Conservation (phyloP, 352 stramenopile species). For the Globisporangium irregulare region DNA sequence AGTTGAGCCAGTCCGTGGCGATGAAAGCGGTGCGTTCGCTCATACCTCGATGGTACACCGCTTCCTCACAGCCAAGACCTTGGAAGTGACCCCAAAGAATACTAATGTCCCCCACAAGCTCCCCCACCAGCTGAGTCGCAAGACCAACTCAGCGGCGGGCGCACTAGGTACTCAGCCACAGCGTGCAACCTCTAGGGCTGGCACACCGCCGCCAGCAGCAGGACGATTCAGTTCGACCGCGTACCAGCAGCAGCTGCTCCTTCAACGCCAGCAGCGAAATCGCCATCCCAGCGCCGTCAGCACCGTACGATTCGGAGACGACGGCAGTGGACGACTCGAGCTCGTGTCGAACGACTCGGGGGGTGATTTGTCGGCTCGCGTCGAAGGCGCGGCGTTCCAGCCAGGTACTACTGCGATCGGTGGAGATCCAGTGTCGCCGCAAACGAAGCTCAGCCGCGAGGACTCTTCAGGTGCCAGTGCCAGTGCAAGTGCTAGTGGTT, state of each 20-base stretch:
- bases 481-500: no score
- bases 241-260: slow-evolving; percentile 20
- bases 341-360: not conserved
- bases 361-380: not conserved
- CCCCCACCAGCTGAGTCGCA: slow-evolving; percentile 2
- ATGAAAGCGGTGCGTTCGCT: not conserved
- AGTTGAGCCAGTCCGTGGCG: not conserved
- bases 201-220: not conserved
- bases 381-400: slow-evolving; percentile 4
- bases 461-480: not conserved
- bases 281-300: slow-evolving; percentile 26
- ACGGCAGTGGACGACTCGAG: not conserved
- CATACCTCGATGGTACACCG: slow-evolving; percentile 16
- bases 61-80: slow-evolving; percentile 14
- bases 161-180: not conserved
- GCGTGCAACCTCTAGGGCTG: not conserved
- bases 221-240: not conserved
- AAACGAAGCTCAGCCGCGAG: not conserved
- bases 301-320: slow-evolving; percentile 24
- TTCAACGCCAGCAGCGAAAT: slow-evolving; percentile 14
- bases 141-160: slow-evolving; percentile 9
- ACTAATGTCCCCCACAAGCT: not conserved
- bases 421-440: not conserved
- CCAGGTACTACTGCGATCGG: not conserved
- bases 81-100: not conserved